Base-by-base conservation (phyloP, 139 green algal genomes). In the Mychonastes homosphaera region DNA sequence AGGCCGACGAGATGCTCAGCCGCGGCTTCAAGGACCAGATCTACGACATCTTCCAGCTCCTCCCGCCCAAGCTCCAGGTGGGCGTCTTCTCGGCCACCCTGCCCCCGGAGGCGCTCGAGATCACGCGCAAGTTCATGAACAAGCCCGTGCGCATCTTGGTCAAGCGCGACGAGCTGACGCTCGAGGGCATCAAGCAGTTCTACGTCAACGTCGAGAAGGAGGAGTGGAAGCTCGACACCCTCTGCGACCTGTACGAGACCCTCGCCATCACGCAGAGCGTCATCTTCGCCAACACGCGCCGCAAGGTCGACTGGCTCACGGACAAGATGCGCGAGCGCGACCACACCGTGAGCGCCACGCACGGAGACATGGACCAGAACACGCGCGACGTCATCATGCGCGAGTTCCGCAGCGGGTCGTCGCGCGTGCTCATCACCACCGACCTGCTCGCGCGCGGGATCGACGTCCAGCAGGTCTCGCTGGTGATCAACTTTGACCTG, bases 331-430 rank as follows among this genome's bases (percentile, higher is more conserved):
- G 90, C 23, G 81, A 92, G 73, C 84, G 88, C 59, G 93, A 99
- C 83, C 90, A 97, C 89, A 97, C 91, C 19, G 93, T 99, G 69
- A 95, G 84, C 3, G 92, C 93, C 72, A 99, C 93, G 2, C 93
- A 99, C 79, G 93, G 93, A 49, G 93, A 99, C 82, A 99, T 99
- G 93, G 93, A 99, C 82, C 85, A 99, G 60, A 99, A 99, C 84
- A 97, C 90, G 6, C 91, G 92, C 64, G 92, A 99, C 62, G 90
- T 99, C 50, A 99, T 99, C 83, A 99, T 99, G 93, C 82, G 93
- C 57, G 93, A 99, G 82, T 99, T 99, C 89, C 79, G 92, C 64
- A 97, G 88, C 23, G 93, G 93, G 58, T 97, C 89, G 27, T 97
- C 88, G 52, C 91, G 93, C 61, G 93, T 99, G 71, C 84, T 99